phyloP scores from a whole-genome alignment of 192 early-diverging fungal species.

The Backusella mclennaniae region DNA sequence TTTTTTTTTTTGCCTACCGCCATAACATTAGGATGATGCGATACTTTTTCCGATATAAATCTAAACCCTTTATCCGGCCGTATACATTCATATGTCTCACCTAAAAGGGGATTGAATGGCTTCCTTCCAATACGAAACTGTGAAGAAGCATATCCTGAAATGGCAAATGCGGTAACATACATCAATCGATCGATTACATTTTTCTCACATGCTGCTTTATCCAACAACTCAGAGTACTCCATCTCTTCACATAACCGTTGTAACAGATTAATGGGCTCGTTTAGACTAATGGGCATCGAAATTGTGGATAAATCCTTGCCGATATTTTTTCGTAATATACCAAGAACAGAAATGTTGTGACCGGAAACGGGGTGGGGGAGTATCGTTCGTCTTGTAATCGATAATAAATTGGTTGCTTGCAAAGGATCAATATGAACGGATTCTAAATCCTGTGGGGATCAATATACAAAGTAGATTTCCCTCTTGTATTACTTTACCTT shows the following conservation, averaged over 20 bases:
- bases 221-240: slow-evolving; percentile 81
- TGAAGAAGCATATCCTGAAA: slow-evolving; percentile 81
- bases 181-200: slow-evolving; percentile 74
- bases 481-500: not conserved
- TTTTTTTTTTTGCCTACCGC: slow-evolving; percentile 28
- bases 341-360: slow-evolving; percentile 75
- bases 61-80: slow-evolving; percentile 80
- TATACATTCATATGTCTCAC: slow-evolving; percentile 93
- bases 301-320: slow-evolving; percentile 95
- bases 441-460: not conserved
- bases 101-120: slow-evolving; percentile 90
- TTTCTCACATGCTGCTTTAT: slow-evolving; percentile 59
- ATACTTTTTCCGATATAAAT: slow-evolving; percentile 94
- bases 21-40: slow-evolving; percentile 93
- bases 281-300: slow-evolving; percentile 92
- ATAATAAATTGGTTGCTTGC: not conserved
- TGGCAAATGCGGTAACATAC: slow-evolving; percentile 80
- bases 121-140: slow-evolving; percentile 82
- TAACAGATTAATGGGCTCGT: slow-evolving; percentile 90
- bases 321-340: slow-evolving; percentile 85
- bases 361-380: slow-evolving; percentile 78
- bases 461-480: no score
- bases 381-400: slow-evolving; percentile 51
- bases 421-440: not conserved
- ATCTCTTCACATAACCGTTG: slow-evolving; percentile 92